These are phyloP conservation scores for Dendrothele bispora DNA, from an alignment of 768 basidiomycete species.

Conservation along the genomic window DNA sequence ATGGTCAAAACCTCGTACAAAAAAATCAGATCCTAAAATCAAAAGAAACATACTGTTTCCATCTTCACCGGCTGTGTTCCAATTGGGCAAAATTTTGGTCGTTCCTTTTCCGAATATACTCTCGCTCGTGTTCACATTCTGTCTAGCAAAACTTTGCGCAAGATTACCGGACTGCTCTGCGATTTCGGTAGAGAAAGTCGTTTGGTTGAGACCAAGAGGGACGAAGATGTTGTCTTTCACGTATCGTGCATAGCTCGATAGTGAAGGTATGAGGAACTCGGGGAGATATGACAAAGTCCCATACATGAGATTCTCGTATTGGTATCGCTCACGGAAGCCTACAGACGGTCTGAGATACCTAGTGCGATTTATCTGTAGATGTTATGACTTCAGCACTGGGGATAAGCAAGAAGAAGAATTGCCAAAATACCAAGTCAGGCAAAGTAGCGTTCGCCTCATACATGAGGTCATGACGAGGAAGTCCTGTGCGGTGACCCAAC, in stretches of 20 bases:
- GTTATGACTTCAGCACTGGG: neutral
- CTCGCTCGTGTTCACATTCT: constrained; percentile 15
- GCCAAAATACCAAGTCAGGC: constrained; percentile 11
- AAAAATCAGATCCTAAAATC: neutral
- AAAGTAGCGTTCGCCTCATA: constrained; percentile 8
- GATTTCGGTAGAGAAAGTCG: constrained; percentile 25
- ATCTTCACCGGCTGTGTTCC: constrained; percentile 21
- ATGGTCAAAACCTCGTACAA: neutral
- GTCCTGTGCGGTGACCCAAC: constrained; percentile 27
- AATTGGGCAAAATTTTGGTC: constrained; percentile 17
- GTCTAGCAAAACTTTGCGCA: constrained; percentile 22
- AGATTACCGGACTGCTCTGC: constrained; percentile 24
- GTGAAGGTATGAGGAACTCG: constrained; percentile 12
- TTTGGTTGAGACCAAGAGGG: constrained; percentile 24
- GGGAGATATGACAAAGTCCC: constrained; percentile 23
- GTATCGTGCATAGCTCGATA: constrained; percentile 22
- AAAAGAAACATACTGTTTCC: constrained; percentile 21
- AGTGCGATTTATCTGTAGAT: constrained; percentile 14
- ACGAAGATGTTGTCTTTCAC: constrained; percentile 28
- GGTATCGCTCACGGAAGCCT: constrained; percentile 23
- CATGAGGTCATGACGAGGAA: constrained; percentile 23
- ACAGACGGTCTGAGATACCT: constrained; percentile 21
- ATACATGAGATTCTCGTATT: constrained; percentile 29
- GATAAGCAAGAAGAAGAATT: constrained; percentile 2
- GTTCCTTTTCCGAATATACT: constrained; percentile 22